Conservation (phyloP, 176 grass and related monocot genomes). For the Cenchrus americanus region DNA sequence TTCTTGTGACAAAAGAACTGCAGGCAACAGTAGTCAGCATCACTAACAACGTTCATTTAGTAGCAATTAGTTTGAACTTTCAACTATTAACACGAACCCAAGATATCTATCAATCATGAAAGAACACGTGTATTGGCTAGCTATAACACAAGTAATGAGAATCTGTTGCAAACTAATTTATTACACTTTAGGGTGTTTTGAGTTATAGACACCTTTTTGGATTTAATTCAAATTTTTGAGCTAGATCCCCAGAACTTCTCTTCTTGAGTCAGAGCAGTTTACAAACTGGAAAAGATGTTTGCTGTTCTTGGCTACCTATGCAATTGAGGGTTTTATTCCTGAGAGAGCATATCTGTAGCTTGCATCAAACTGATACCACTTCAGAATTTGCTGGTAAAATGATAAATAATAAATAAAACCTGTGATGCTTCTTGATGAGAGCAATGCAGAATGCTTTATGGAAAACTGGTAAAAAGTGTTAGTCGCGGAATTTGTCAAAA, state of each 20-base stretch:
- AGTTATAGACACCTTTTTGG: not conserved
- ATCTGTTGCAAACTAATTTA: not conserved
- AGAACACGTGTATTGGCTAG: not conserved
- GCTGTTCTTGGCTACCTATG: not conserved
- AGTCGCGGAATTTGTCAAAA: not conserved
- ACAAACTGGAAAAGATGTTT: not conserved
- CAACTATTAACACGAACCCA: too few relatives aligned
- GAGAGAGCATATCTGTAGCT: not conserved
- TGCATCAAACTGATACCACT: not conserved
- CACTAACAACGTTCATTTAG: not conserved
- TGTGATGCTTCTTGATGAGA: not conserved
- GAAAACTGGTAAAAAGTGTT: not conserved
- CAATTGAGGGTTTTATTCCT: not conserved
- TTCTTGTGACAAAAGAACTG: not conserved
- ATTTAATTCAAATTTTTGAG: not conserved
- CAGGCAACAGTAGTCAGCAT: not conserved
- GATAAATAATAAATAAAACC: not conserved
- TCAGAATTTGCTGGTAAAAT: not conserved
- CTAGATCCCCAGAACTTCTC: not conserved
- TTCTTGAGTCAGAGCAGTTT: not conserved
- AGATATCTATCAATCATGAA: too few relatives aligned
- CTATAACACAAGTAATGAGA: not conserved
- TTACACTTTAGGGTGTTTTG: not conserved
- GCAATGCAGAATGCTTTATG: not conserved
- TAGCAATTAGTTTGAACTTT: not conserved